These are phyloP conservation scores for Phytophthora melonis DNA, from an alignment of 352 stramenopile species.

Conservation along the genomic window DNA sequence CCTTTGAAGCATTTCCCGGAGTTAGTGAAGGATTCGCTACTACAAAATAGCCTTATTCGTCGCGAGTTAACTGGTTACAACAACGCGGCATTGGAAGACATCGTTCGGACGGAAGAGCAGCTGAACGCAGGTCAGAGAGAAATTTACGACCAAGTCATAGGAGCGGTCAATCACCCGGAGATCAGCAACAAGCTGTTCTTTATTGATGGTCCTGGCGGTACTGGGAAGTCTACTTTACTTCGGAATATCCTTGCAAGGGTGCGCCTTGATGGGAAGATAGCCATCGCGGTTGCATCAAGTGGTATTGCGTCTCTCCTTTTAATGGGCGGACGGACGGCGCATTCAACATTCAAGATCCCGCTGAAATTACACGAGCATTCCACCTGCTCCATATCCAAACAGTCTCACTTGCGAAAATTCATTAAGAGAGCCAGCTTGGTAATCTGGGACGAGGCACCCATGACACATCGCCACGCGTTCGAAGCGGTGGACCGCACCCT, in stretches of 20 bases:
- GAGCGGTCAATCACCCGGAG: background rate
- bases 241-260: constrained; percentile 36
- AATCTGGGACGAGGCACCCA: constrained; percentile 20
- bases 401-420: constrained; percentile 20
- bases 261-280: constrained; percentile 28
- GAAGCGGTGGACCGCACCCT: constrained; percentile 39
- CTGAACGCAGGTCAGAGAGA: constrained; percentile 6
- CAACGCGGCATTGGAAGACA: constrained; percentile 4
- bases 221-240: constrained; percentile 44
- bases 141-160: constrained; percentile 32
- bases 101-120: constrained; percentile 9
- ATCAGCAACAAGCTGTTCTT: constrained; percentile 37
- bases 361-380: constrained; percentile 24
- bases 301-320: constrained; percentile 44
- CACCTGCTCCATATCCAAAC: constrained; percentile 32
- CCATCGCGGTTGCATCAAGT: constrained; percentile 37
- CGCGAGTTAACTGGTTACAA: constrained; percentile 16
- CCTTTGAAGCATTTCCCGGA: constrained; percentile 19
- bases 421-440: constrained; percentile 5
- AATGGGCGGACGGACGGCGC: no score
- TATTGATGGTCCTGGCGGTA: constrained; percentile 44
- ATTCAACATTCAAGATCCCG: constrained; percentile 51
- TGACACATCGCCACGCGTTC: constrained; percentile 17
- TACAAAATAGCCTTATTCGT: constrained; percentile 16
- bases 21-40: background rate